Evolutionary conservation across 495 filamentous ascomycete species (phyloP).

Genomic region (Pseudotulostoma volvatum): DNA sequence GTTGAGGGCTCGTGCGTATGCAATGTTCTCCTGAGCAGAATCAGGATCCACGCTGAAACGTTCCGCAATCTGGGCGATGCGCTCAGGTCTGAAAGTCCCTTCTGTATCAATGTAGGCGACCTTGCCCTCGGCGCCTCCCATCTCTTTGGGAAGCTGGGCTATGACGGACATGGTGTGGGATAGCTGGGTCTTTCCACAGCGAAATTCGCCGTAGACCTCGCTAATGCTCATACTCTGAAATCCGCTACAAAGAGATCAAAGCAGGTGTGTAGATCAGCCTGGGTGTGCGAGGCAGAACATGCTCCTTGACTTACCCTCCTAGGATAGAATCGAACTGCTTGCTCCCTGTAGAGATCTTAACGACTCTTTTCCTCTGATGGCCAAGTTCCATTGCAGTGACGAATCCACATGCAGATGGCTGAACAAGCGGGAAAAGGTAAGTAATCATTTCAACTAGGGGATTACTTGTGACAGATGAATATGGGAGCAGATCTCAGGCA

Average conservation of each 20-base stretch:
- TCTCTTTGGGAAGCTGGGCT: slow-evolving; percentile 39
- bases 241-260: slow-evolving; percentile 28
- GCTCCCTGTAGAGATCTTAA: slow-evolving; percentile 57
- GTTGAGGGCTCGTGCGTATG: slow-evolving; percentile 54
- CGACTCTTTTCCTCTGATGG: slow-evolving; percentile 49
- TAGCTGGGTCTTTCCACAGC: slow-evolving; percentile 62
- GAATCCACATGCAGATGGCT: slow-evolving; percentile 56
- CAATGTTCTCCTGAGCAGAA: slow-evolving; percentile 56
- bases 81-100: slow-evolving; percentile 62
- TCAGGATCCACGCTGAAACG: slow-evolving; percentile 55
- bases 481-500: slow-evolving; percentile 1
- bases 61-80: slow-evolving; percentile 56
- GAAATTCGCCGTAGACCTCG: slow-evolving; percentile 58
- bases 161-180: slow-evolving; percentile 56
- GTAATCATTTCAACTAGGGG: background rate
- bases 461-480: background rate
- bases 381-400: slow-evolving; percentile 59
- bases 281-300: too few species aligned
- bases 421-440: slow-evolving; percentile 1
- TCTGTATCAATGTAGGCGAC: slow-evolving; percentile 74
- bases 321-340: slow-evolving; percentile 62
- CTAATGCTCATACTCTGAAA: slow-evolving; percentile 72
- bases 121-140: slow-evolving; percentile 62
- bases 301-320: slow-evolving; percentile 40
- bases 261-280: background rate